Percentiles rank a stretch among this genome's conserved stretches.
Evolutionary conservation across 345 rosid genomes (phyloP).

Genomic region (Odontarrhena argentea): DNA sequence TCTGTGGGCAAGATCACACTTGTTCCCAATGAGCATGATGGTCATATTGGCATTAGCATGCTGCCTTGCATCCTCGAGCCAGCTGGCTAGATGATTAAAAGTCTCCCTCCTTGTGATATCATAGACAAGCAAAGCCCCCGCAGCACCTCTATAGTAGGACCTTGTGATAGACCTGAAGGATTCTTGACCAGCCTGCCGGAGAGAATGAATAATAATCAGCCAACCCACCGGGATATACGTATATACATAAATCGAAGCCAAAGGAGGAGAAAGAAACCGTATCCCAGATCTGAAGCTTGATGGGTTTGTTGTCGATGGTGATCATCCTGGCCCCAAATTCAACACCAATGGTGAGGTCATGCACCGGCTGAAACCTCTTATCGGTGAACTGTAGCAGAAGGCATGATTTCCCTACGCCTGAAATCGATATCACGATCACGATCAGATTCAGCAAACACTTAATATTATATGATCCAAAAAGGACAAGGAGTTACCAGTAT

Average conservation of each 20-base stretch:
- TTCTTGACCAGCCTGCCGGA: slow-evolving; percentile 89
- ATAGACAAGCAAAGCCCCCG: slow-evolving; percentile 97
- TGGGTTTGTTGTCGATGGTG: slow-evolving; percentile 88
- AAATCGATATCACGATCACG: too few relatives aligned
- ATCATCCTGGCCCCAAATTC: slow-evolving; percentile 97
- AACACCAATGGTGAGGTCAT: slow-evolving; percentile 93
- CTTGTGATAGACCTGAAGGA: slow-evolving; percentile 96
- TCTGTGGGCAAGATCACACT: slow-evolving; percentile 93
- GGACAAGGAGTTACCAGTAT: slow-evolving; percentile 55
- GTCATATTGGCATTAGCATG: slow-evolving; percentile 99
- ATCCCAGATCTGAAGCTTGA: slow-evolving; percentile 98
- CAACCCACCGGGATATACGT: too few relatives aligned
- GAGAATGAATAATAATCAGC: too few relatives aligned
- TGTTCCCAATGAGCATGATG: slow-evolving; percentile 92
- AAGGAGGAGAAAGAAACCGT: slow-evolving; percentile 52
- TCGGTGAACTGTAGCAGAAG: slow-evolving; percentile 95
- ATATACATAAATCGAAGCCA: too few relatives aligned
- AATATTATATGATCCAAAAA: not conserved
- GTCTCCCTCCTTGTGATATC: slow-evolving; percentile 99
- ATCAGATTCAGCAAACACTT: not conserved
- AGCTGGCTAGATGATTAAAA: slow-evolving; percentile 91
- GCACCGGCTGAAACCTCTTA: slow-evolving; percentile 97
- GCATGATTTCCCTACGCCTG: slow-evolving; percentile 98
- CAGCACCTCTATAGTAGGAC: slow-evolving; percentile 96
- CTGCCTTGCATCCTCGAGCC: slow-evolving; percentile 98